These are phyloP conservation scores for Cladobotryum protrusum DNA, from an alignment of 2,329 filamentous ascomycete species.

Conservation along the genomic window DNA sequence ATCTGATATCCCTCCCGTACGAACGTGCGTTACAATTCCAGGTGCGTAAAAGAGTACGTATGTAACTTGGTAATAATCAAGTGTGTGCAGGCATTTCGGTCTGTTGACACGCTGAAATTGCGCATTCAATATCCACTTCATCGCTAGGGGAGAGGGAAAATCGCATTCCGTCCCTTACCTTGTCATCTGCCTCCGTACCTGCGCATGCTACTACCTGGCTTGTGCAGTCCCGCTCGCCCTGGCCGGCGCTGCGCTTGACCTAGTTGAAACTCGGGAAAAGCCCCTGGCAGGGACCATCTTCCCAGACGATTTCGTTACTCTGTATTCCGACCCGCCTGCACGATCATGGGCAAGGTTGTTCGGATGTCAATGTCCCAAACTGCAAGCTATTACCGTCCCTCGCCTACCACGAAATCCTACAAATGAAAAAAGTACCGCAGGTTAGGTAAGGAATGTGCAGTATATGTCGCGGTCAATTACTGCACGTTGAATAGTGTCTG, in stretches of 20 bases:
- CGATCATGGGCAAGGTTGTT: constrained; percentile 1
- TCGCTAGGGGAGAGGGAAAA: constrained; percentile 7
- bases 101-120: neutral
- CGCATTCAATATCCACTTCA: neutral
- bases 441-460: no score
- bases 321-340: constrained; percentile 4
- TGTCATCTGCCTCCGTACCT: constrained; percentile 9
- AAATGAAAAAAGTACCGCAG: no score
- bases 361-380: no score
- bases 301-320: neutral
- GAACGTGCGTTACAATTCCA: no score
- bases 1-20: no score
- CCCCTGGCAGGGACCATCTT: constrained; percentile 11
- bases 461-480: no score
- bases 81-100: no score
- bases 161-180: constrained; percentile 11
- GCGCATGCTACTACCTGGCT: constrained; percentile 6
- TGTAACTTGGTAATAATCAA: no score
- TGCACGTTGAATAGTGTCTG: no score
- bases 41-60: no score
- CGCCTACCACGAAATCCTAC: no score
- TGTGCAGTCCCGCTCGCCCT: neutral
- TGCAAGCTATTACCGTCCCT: no score
- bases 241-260: neutral
- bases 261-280: constrained; percentile 3